Conservation (phyloP, 1,284 basidiomycete species). For the Apiotrichum montevideense region DNA sequence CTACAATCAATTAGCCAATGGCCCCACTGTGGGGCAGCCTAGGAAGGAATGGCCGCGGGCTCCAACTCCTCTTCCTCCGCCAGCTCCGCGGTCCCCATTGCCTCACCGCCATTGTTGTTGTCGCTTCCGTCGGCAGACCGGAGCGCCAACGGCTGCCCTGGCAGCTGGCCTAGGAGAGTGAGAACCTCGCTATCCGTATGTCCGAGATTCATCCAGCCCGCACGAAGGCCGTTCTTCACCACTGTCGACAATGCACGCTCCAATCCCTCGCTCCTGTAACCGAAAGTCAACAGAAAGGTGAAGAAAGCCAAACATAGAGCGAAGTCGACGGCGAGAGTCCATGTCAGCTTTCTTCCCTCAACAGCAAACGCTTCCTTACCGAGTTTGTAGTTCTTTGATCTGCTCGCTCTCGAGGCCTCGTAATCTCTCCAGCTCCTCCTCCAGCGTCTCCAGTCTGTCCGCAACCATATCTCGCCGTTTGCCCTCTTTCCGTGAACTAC, state of each 20-base stretch:
- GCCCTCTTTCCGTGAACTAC: conserved; percentile 64
- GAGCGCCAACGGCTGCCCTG: conserved; percentile 14
- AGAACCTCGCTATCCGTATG: conserved; percentile 29
- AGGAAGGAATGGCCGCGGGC: not conserved
- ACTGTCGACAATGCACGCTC: conserved; percentile 61
- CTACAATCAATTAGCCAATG: no score
- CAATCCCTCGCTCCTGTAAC: conserved; percentile 49
- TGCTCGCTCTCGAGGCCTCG: conserved; percentile 15
- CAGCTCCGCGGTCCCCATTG: no score
- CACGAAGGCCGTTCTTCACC: conserved; percentile 63
- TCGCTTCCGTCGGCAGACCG: conserved; percentile 8
- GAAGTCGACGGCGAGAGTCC: not conserved
- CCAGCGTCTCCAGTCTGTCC: conserved; percentile 57
- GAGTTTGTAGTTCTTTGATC: conserved; percentile 24
- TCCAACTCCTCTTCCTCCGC: not conserved
- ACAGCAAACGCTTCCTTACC: conserved; percentile 19
- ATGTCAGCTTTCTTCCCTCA: not conserved
- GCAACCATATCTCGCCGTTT: conserved; percentile 69
- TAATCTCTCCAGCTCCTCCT: conserved; percentile 48
- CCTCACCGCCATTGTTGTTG: not conserved
- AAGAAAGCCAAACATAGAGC: conserved; percentile 2
- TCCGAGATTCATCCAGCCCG: conserved; percentile 53
- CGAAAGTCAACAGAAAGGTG: not conserved
- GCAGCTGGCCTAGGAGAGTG: conserved; percentile 14
- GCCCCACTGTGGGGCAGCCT: no score